Conservation (phyloP, 2,329 filamentous ascomycete genomes). For the Penicillium polonicum region DNA sequence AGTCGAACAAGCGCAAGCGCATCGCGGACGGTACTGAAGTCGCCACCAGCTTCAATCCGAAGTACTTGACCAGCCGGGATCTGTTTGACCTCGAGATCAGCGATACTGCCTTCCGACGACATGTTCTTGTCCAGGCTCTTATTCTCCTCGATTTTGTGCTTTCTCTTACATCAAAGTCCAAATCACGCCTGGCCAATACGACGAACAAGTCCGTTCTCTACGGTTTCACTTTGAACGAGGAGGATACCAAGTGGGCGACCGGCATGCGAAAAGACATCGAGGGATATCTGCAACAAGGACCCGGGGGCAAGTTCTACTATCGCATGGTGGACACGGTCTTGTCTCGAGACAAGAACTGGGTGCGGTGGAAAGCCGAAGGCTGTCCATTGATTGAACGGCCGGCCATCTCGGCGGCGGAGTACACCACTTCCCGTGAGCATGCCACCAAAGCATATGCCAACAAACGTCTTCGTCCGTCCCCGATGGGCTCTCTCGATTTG, state of each 20-base stretch:
- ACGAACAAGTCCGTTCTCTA: slow-evolving; percentile 90
- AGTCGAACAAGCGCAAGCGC: slow-evolving; percentile 69
- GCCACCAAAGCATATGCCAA: slow-evolving; percentile 66
- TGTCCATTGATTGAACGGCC: slow-evolving; percentile 83
- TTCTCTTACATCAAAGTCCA: slow-evolving; percentile 79
- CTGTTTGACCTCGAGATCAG: slow-evolving; percentile 95
- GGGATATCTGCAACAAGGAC: slow-evolving; percentile 75
- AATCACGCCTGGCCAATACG: slow-evolving; percentile 70
- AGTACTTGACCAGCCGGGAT: slow-evolving; percentile 96
- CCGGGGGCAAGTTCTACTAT: slow-evolving; percentile 88
- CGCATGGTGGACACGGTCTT: slow-evolving; percentile 96
- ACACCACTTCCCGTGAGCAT: slow-evolving; percentile 65
- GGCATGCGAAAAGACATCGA: slow-evolving; percentile 77
- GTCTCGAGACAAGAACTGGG: slow-evolving; percentile 96
- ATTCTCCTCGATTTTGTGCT: slow-evolving; percentile 94
- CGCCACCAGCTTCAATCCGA: slow-evolving; percentile 84
- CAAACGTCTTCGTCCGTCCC: slow-evolving; percentile 66
- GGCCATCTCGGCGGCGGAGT: slow-evolving; percentile 66
- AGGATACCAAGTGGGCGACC: slow-evolving; percentile 84
- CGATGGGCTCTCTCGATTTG: slow-evolving; percentile 72
- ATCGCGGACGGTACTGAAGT: slow-evolving; percentile 61
- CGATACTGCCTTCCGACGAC: slow-evolving; percentile 88
- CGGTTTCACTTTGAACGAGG: slow-evolving; percentile 72
- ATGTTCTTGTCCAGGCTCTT: slow-evolving; percentile 90
- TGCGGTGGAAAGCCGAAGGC: slow-evolving; percentile 94